Conservation (phyloP, 306 rosid species). For the Senna siamea region DNA sequence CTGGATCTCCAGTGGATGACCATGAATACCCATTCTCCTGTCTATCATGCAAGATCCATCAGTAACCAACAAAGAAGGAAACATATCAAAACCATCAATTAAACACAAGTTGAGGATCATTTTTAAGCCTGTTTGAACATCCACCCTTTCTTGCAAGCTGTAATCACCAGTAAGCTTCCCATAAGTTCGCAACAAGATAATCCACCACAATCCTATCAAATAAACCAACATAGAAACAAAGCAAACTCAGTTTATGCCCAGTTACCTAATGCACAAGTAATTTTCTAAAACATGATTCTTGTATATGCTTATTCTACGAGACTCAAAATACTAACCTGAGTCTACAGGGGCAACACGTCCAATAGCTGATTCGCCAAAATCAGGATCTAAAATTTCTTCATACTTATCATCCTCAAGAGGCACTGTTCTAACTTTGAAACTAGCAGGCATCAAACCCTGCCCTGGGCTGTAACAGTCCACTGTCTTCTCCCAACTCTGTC, state of each 20-base stretch:
- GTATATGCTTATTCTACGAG: not conserved
- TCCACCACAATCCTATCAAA: conserved; percentile 94
- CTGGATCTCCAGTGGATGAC: conserved; percentile 98
- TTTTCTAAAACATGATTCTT: conserved; percentile 12
- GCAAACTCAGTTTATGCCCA: conserved; percentile 9
- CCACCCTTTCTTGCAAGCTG: conserved; percentile 88
- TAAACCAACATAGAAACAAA: conserved; percentile 21
- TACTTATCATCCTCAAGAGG: conserved; percentile 68
- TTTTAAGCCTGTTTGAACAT: conserved; percentile 92
- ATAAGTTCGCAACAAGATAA: conserved; percentile 88
- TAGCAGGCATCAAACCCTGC: conserved; percentile 96
- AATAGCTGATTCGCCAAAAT: conserved; percentile 96
- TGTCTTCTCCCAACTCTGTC: conserved; percentile 94
- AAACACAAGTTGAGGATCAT: conserved; percentile 95
- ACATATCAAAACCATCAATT: conserved; percentile 99
- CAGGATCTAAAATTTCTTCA: conserved; percentile 93
- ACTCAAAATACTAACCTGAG: conserved; percentile 63
- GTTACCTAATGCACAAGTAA: conserved; percentile 4
- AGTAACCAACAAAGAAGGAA: conserved; percentile 90
- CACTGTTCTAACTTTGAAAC: conserved; percentile 76
- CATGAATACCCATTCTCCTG: conserved; percentile 97
- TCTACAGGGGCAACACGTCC: conserved; percentile 99
- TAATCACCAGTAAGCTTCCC: conserved; percentile 92
- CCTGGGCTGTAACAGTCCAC: conserved; percentile 96
- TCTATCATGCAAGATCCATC: conserved; percentile 99